phyloP scores from a whole-genome alignment of 805 yeast genomes.

The Candida silvatica region DNA sequence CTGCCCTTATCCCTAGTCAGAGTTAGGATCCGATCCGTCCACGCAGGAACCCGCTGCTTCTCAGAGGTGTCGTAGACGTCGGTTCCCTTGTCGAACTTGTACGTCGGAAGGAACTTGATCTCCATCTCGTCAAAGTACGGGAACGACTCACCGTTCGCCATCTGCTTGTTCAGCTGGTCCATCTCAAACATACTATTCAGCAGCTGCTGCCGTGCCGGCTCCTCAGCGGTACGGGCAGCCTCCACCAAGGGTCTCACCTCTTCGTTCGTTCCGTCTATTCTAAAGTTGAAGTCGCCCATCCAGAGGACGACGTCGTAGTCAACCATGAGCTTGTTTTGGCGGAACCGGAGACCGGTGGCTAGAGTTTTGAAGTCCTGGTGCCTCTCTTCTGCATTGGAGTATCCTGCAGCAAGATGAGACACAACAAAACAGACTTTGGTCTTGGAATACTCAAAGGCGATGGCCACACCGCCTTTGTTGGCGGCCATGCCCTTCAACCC shows the following conservation, averaged over 20 bases:
- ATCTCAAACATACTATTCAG: constrained; percentile 39
- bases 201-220: constrained; percentile 1
- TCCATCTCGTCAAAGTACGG: constrained; percentile 78
- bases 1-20: constrained; percentile 40
- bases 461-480: constrained; percentile 51
- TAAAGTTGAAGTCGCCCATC: constrained; percentile 91
- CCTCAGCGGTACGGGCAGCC: constrained; percentile 3
- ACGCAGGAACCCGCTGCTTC: constrained; percentile 89
- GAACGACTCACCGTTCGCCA: constrained; percentile 67
- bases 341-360: constrained; percentile 56
- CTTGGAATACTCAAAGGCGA: constrained; percentile 42
- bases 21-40: constrained; percentile 89
- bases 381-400: constrained; percentile 70
- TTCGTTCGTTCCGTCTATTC: constrained; percentile 66
- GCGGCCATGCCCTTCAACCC: constrained; percentile 90
- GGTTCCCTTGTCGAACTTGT: constrained; percentile 87
- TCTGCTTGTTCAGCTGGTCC: constrained; percentile 77
- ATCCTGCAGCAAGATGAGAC: constrained; percentile 92
- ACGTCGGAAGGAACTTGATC: constrained; percentile 82
- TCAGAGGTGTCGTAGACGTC: constrained; percentile 80
- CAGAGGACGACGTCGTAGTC: constrained; percentile 83
- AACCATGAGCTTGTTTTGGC: constrained; percentile 46
- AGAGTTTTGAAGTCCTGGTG: constrained; percentile 82
- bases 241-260: constrained; percentile 40
- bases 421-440: constrained; percentile 70